A percentile compares a stretch with the other conserved stretches of the same genome.
Evolutionary conservation across 495 filamentous ascomycete species (phyloP).

Genomic region (Pyrenula aspistea): DNA sequence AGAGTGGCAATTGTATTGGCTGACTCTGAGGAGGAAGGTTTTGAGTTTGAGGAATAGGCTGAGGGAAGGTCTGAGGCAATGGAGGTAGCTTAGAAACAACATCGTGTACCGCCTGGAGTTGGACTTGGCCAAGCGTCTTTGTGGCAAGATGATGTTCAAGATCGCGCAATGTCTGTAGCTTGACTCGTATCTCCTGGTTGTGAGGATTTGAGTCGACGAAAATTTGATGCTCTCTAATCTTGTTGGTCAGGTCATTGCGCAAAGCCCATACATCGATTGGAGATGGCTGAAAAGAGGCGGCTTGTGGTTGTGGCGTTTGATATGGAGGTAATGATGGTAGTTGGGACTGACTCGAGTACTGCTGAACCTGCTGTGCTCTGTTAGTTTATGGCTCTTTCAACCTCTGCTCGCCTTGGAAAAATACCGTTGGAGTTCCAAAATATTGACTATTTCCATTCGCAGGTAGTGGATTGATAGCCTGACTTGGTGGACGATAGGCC

Average conservation of each 20-base stretch:
- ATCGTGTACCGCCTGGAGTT: slow-evolving; percentile 67
- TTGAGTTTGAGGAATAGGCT: slow-evolving; percentile 15
- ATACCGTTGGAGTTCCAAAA: background rate
- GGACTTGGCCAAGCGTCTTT: slow-evolving; percentile 63
- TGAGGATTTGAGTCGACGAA: background rate
- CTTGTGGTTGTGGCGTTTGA: background rate
- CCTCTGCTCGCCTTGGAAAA: background rate
- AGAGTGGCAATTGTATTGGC: slow-evolving; percentile 16
- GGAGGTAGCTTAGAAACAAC: slow-evolving; percentile 59
- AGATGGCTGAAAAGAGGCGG: background rate
- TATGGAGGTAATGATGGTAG: background rate
- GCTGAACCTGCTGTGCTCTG: background rate
- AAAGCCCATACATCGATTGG: background rate
- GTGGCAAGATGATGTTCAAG: slow-evolving; percentile 67
- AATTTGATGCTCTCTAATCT: background rate
- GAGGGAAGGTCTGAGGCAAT: slow-evolving; percentile 10
- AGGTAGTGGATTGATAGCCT: background rate
- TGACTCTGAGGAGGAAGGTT: slow-evolving; percentile 6
- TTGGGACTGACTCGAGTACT: background rate
- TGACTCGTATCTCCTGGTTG: background rate
- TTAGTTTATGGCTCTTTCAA: background rate
- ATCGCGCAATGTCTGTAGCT: slow-evolving; percentile 72
- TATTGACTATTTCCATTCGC: background rate
- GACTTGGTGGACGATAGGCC: background rate
- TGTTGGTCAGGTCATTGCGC: background rate